Evolutionary conservation across 306 rosid species (phyloP).

Genomic region (Fragaria nilgerrensis): DNA sequence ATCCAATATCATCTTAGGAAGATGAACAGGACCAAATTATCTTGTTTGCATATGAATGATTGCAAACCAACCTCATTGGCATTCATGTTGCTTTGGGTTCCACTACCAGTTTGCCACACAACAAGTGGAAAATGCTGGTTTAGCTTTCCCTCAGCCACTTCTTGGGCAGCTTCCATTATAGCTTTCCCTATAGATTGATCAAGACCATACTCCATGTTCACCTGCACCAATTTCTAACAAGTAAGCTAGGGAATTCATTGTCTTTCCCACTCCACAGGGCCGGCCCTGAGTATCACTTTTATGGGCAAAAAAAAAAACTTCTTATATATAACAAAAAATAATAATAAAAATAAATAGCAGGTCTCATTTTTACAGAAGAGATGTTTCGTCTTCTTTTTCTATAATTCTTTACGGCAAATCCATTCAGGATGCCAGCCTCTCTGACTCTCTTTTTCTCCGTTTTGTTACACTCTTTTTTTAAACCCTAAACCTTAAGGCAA

Average conservation of each 20-base stretch:
- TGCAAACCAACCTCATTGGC: slow-evolving; percentile 71
- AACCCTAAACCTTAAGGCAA: too few relatives aligned
- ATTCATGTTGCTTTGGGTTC: slow-evolving; percentile 98
- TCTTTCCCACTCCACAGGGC: background rate
- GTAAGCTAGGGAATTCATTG: background rate
- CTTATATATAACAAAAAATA: too few relatives aligned
- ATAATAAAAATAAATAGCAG: too few relatives aligned
- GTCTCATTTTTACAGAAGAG: too few relatives aligned
- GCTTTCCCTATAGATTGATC: slow-evolving; percentile 85
- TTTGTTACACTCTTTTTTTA: too few relatives aligned
- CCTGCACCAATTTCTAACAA: slow-evolving; percentile 39
- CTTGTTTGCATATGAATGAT: background rate
- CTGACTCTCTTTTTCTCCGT: too few relatives aligned
- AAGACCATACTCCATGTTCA: slow-evolving; percentile 90
- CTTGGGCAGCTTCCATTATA: slow-evolving; percentile 85
- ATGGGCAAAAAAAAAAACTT: too few relatives aligned
- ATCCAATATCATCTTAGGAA: background rate
- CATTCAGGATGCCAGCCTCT: too few relatives aligned
- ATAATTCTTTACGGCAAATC: too few relatives aligned
- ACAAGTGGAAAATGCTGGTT: slow-evolving; percentile 94
- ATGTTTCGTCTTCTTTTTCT: too few relatives aligned
- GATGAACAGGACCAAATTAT: background rate
- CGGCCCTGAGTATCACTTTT: too few relatives aligned
- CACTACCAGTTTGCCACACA: slow-evolving; percentile 99
- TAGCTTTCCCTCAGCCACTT: slow-evolving; percentile 95